phyloP scores from a whole-genome alignment of 2,329 filamentous ascomycete genomes.

The Knoxdaviesia capensis region DNA sequence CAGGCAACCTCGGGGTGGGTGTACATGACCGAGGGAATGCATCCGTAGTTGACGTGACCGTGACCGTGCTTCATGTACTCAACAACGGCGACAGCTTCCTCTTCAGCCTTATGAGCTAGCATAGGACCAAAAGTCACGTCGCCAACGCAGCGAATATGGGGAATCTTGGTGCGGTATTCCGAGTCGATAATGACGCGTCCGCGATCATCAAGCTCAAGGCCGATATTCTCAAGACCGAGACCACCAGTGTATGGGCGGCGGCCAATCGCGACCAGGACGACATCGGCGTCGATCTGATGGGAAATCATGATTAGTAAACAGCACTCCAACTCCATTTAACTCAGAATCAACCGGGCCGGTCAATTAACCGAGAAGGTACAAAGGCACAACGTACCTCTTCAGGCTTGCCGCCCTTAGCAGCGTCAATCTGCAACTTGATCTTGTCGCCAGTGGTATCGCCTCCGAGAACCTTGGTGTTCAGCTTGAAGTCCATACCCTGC shows the following conservation, averaged over 20 bases:
- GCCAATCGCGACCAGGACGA: slow-evolving; percentile 91
- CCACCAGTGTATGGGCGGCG: slow-evolving; percentile 86
- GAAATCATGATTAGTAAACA: slow-evolving; percentile 3
- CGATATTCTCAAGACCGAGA: slow-evolving; percentile 84
- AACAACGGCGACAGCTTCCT: slow-evolving; percentile 84
- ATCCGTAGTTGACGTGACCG: slow-evolving; percentile 96
- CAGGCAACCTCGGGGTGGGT: slow-evolving; percentile 96
- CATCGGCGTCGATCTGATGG: slow-evolving; percentile 67
- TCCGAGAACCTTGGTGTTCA: slow-evolving; percentile 80
- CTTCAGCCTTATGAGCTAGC: slow-evolving; percentile 98
- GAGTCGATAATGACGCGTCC: slow-evolving; percentile 94
- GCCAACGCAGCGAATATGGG: slow-evolving; percentile 91
- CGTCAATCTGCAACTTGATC: slow-evolving; percentile 69
- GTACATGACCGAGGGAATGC: slow-evolving; percentile 98
- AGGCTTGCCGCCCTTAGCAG: slow-evolving; percentile 88
- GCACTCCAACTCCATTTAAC: background rate
- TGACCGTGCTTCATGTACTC: slow-evolving; percentile 97
- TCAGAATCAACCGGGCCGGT: background rate
- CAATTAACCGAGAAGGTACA: slow-evolving; percentile 6
- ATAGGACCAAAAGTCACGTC: slow-evolving; percentile 96
- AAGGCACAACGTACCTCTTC: slow-evolving; percentile 46
- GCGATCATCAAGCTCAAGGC: slow-evolving; percentile 77
- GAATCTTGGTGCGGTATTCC: slow-evolving; percentile 94
- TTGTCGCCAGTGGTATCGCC: slow-evolving; percentile 64
- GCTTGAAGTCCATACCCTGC: slow-evolving; percentile 97